Percentiles rank a stretch among this genome's conserved stretches.
Evolutionary conservation across 1,284 basidiomycete species (phyloP).

Genomic region (Trametes versicolor): DNA sequence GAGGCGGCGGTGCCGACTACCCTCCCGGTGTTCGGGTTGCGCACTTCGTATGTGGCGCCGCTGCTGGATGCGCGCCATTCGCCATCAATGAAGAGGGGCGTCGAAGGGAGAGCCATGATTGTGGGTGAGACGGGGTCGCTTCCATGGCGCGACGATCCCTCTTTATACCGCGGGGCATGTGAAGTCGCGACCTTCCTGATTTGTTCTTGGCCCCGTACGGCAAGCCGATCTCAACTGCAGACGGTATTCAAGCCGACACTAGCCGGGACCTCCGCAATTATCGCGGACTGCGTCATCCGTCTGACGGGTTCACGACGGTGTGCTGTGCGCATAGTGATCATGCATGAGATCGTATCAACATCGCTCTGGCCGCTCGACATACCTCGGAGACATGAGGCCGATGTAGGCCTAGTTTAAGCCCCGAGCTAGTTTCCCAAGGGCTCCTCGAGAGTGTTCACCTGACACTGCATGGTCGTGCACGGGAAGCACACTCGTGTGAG

Average conservation of each 20-base stretch:
- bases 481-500: neutral
- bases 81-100: slow-evolving; percentile 47
- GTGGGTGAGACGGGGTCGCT: neutral
- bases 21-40: slow-evolving; percentile 52
- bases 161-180: neutral
- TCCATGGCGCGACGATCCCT: neutral
- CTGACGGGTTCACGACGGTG: no score
- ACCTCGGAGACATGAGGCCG: no score
- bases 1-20: slow-evolving; percentile 56
- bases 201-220: neutral
- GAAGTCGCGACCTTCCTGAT: neutral
- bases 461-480: neutral
- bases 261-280: neutral
- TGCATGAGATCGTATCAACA: no score
- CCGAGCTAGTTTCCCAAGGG: no score
- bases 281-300: neutral
- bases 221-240: neutral
- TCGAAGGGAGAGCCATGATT: slow-evolving; percentile 29
- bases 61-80: slow-evolving; percentile 48
- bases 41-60: slow-evolving; percentile 55
- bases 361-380: no score
- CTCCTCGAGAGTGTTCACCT: no score
- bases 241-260: neutral
- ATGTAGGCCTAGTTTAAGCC: no score
- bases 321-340: no score